Percentiles rank a stretch among this genome's conserved stretches.
Evolutionary conservation across 1,139 yeast genomes (phyloP).

Genomic region (Protomyces gravidus): DNA sequence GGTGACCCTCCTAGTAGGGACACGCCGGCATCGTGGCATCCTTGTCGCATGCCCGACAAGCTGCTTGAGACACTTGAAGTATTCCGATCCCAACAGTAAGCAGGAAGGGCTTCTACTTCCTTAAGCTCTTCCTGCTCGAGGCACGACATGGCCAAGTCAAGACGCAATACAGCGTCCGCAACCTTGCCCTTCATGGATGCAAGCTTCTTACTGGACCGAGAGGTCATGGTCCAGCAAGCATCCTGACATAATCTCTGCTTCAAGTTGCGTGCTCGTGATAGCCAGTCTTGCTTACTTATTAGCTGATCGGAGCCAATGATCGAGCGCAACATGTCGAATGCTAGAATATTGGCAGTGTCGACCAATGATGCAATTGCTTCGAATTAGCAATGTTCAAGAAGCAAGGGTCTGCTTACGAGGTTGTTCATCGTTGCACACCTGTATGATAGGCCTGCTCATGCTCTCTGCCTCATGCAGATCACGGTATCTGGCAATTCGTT

Average conservation of each 20-base stretch:
- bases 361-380: not conserved
- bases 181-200: constrained; percentile 2
- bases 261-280: not conserved
- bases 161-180: constrained; percentile 7
- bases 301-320: not conserved
- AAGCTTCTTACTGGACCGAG: not conserved
- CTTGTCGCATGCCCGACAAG: not conserved
- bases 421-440: no score
- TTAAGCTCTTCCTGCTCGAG: not conserved
- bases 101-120: not conserved
- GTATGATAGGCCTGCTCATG: no score
- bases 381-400: not conserved
- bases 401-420: no score
- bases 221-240: not conserved
- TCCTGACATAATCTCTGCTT: not conserved
- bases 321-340: constrained; percentile 11
- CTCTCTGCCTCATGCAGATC: not conserved
- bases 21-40: not conserved
- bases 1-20: not conserved
- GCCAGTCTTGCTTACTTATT: not conserved
- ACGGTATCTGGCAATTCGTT: not conserved
- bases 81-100: not conserved
- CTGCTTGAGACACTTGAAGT: not conserved
- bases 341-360: not conserved
- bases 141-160: not conserved